Base-by-base conservation (phyloP, 2,329 filamentous ascomycete genomes). In the Whalleya microplaca region DNA sequence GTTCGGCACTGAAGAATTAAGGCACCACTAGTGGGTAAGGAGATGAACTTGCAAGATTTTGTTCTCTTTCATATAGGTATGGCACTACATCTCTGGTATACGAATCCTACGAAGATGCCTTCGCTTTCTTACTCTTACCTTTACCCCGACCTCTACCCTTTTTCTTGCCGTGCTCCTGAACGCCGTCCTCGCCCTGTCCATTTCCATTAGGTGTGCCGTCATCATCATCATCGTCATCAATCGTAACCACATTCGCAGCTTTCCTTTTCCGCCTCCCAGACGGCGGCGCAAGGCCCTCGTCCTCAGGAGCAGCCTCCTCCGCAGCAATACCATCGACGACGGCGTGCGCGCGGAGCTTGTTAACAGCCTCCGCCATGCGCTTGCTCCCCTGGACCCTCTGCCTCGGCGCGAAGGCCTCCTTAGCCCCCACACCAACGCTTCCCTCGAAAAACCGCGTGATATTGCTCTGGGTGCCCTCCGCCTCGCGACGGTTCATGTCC, bases 371-470 rank as follows among this genome's bases (percentile, higher is more conserved):
- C 44, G 85, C 86, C 89, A 96, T 89, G 55, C 89, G 83, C 73
- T 90, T 89, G 68, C 88, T 93, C 40, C 84, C 85, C 56, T 84
- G 83, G 12, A 76, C 81, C 21, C 77, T 84, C 61, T 87, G 86
- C 53, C 89, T 82, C 0, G 90, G 91, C 21, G 80, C 90, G 75
- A 91, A 93, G 0, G 83, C 84, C 59, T 87, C 83, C 40, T 77
- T 83, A 57, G 83, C 83, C 0, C 90, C 90, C 0, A 81, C 82
- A 0, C 90, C 90, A 0, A 92, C 87, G 3, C 78, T 75, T 0
- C 94, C 94, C 12, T 86, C 84, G 71, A 98, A 97, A 73, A 88
- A 99, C 21, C 87, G 82, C n/a, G 95, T 99, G 63, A 99, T 96
- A 66, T 99, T 99, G 56, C 87, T 88, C 78, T 99, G 95, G 18